Conservation (phyloP, 352 stramenopile species). For the Globisporangium paddicum region DNA sequence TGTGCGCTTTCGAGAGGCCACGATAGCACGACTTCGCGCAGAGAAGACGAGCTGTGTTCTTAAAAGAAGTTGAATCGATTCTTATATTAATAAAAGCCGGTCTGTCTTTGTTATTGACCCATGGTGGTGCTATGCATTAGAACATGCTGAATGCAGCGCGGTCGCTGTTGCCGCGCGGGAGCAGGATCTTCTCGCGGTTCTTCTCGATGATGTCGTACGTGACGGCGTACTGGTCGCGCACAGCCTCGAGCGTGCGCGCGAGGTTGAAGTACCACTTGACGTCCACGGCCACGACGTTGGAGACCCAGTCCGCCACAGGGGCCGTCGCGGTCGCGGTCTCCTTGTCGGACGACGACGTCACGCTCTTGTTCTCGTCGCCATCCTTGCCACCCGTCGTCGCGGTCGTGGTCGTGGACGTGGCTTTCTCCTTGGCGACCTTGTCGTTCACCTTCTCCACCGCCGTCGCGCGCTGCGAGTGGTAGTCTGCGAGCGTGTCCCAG, state of each 20-base stretch:
- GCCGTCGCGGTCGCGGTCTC: slow-evolving; percentile 26
- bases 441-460: slow-evolving; percentile 70
- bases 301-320: slow-evolving; percentile 49
- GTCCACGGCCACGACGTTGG: slow-evolving; percentile 67
- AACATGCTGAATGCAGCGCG: slow-evolving; percentile 81
- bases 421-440: slow-evolving; percentile 57
- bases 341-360: slow-evolving; percentile 57
- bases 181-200: slow-evolving; percentile 80
- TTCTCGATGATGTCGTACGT: slow-evolving; percentile 66
- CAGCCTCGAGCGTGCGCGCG: slow-evolving; percentile 51
- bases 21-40: slow-evolving; percentile 1
- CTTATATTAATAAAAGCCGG: too few species aligned
- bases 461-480: slow-evolving; percentile 53
- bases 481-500: slow-evolving; percentile 71
- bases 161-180: slow-evolving; percentile 60
- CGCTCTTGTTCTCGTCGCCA: slow-evolving; percentile 66
- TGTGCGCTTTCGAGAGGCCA: slow-evolving; percentile 9
- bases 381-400: slow-evolving; percentile 59
- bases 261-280: slow-evolving; percentile 87
- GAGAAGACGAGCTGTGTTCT: slow-evolving; percentile 3
- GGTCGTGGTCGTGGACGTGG: slow-evolving; percentile 51
- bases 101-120: too few species aligned
- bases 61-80: too few species aligned
- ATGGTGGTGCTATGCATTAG: too few species aligned
- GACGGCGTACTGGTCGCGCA: slow-evolving; percentile 77